Base-by-base conservation (phyloP, 108 stramenopile species). In the Fragilariopsis cylindrus region DNA sequence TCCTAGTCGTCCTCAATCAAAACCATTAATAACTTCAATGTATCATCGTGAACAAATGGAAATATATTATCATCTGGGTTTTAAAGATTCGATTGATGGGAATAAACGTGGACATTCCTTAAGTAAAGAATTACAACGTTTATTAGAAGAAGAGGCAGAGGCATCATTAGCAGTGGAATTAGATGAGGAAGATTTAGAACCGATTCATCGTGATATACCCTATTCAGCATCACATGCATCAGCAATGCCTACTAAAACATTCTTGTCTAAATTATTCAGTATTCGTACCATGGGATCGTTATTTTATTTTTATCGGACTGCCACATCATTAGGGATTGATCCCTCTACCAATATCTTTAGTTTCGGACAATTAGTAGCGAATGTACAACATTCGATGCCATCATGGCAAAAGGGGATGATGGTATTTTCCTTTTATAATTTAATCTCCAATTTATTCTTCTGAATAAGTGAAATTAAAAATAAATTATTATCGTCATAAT, bases 1-100 rank as follows among this genome's bases (percentile, higher is more conserved):
- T 48, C 0, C 58, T 40, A 40, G 13, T 18, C 60, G 3, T n/a
- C 48, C 12, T 49, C 13, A 46, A 67, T 55, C 5, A 21, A 45
- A 54, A 48, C 50, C 46, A 52, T 46, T 39, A 1, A 49, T 58
- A 13, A 13, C 43, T 39, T 39, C 21, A 30, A 0, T 55, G 12
- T 13, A 52, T 13, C 6, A 78, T 56, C 46, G 53, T 39, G 65
- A 52, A 8, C 58, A 65, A 21, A 8, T 80, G 68, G 81, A 87
- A 69, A 44, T 74, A 43, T 80, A 67, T 63, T 88, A 88, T 76
- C 76, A 83, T 30, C 13, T 82, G 65, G 87, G 87, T 44, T 88
- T 81, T 48, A 76, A 86, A 18, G 88, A 89, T 80, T 85, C 74
- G 2, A 63, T 47, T 8, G 68, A 65, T 12, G 75, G 74, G 2